phyloP scores from a whole-genome alignment of 228 moss, liverwort and hornwort species.

The Sphagnum fallax region DNA sequence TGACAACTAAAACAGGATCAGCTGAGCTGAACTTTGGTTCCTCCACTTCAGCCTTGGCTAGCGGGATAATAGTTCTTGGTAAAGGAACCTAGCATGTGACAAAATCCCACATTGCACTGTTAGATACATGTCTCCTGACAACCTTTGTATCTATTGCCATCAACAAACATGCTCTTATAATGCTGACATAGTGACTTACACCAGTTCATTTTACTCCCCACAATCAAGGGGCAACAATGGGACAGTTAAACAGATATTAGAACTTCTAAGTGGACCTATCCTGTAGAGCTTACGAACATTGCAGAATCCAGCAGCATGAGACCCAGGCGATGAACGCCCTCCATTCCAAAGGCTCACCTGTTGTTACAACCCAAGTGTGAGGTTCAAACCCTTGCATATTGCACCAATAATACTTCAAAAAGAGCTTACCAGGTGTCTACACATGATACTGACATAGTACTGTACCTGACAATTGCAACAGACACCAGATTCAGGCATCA shows the following conservation, averaged over 20 bases:
- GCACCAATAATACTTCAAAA: background rate
- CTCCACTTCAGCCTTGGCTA: slow-evolving; percentile 73
- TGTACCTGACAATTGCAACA: background rate
- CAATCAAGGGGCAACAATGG: no score
- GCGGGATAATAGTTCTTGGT: slow-evolving; percentile 69
- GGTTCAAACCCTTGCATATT: slow-evolving; percentile 10
- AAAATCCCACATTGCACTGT: background rate
- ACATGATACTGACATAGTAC: background rate
- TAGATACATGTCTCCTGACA: background rate
- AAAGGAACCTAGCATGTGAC: slow-evolving; percentile 45
- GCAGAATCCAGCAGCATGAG: slow-evolving; percentile 63
- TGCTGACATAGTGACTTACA: no score
- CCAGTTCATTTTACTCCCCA: no score
- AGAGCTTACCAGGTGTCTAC: background rate
- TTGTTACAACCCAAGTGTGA: slow-evolving; percentile 22
- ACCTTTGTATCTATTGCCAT: background rate
- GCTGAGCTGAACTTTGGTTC: slow-evolving; percentile 69
- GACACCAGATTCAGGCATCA: background rate
- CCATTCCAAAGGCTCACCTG: slow-evolving; percentile 93
- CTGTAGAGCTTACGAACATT: slow-evolving; percentile 73
- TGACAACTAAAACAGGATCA: slow-evolving; percentile 65
- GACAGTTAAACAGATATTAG: no score
- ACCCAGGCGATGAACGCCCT: slow-evolving; percentile 43
- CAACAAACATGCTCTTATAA: background rate
- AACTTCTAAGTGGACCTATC: no score